Evolutionary conservation across 1,284 basidiomycete species (phyloP), one percentile per base, ranked within the genome.

Genomic region (Sanghuangporus sanghuang): DNA sequence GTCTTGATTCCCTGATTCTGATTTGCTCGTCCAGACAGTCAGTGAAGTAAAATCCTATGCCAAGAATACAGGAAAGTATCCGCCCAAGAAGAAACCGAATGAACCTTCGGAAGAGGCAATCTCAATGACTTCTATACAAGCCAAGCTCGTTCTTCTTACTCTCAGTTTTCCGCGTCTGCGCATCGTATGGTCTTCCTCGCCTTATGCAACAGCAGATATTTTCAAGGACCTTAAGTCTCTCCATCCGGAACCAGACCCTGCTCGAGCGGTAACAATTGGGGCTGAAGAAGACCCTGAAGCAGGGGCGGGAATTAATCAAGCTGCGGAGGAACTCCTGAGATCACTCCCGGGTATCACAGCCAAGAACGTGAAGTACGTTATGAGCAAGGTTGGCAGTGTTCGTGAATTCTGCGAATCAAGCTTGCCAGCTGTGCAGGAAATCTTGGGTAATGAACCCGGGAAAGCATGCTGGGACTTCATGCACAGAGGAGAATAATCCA

Each of bases 111-210:
- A 76, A 16, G 76, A 79, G n/a, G 71, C 77, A 0, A 73, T 77
- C 11, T 75, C 78, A 0, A 72, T 72, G 2, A 73, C 77, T 32
- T 77, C 85, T 57, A 80, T 96, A 14, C 95, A 98, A 75, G 87
- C 93, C 23, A 98, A 98, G 72, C 84, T 99, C 38, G 93, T 93
- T 21, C 82, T 99, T 12, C 85, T 99, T 1, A 90, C 92, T 0
- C 83, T 97, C 9, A 83, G 92, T 11, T 99, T 98, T 73, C 95
- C 95, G 0, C 88, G 93, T 18, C 79, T 99, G 2, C 87, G 94
- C 38, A 91, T 98, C 71, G 92, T 99, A 70, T 99, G 97, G 97
- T 96, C 95, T 0, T 95, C 94, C 1, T 98, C 95, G 1, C 95
- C 97, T 0, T 93, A 93, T 70, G 90, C 93, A 32, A 96, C 94